Evolutionary conservation across 768 basidiomycete genomes (phyloP).

Genomic region (Rhizopogon rudus): DNA sequence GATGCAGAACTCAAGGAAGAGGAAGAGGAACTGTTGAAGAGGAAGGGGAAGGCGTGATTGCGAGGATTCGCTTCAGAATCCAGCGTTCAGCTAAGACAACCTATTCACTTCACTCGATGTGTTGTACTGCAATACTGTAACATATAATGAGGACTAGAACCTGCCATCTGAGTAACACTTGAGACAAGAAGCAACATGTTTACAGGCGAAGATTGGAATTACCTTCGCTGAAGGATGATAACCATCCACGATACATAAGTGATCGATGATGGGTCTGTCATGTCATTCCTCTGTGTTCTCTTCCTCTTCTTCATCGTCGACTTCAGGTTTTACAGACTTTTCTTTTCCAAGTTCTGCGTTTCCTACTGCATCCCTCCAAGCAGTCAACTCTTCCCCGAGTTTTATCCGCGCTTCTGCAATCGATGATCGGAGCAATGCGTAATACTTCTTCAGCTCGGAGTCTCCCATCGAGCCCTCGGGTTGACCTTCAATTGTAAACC

Average conservation of each 20-base stretch:
- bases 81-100: neutral
- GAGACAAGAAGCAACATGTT: neutral
- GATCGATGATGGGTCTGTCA: neutral
- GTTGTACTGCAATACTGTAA: neutral
- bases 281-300: conserved; percentile 28
- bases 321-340: conserved; percentile 34
- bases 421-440: conserved; percentile 41
- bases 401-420: conserved; percentile 48
- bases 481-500: conserved; percentile 15
- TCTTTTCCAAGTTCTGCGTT: conserved; percentile 62
- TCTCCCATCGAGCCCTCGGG: conserved; percentile 6
- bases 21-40: conserved; percentile 42
- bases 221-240: neutral
- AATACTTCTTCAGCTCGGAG: conserved; percentile 32
- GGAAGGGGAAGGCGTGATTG: conserved; percentile 35
- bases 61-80: neutral
- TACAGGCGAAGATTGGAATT: too few relatives aligned
- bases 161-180: neutral
- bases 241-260: neutral
- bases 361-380: conserved; percentile 71
- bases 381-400: conserved; percentile 65
- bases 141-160: neutral
- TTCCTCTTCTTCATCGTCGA: conserved; percentile 43
- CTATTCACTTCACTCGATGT: neutral
- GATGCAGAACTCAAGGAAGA: conserved; percentile 51